Percentiles rank a stretch among this genome's conserved stretches.
Evolutionary conservation across 805 yeast species (phyloP).

Genomic region (Suhomyces emberorum): DNA sequence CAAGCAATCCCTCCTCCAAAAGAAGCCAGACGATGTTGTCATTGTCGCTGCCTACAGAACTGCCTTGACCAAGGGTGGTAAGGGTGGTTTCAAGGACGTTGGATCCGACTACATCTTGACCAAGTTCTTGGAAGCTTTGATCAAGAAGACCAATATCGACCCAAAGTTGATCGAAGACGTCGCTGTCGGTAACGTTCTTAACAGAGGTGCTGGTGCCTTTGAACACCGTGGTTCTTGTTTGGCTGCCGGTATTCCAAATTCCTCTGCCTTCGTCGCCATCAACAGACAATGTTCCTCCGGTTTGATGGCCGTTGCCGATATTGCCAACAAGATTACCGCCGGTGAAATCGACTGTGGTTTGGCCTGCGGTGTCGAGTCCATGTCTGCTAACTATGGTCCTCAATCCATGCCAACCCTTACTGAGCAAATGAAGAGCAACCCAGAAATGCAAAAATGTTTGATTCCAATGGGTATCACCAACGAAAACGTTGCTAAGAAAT

Average conservation of each 20-base stretch:
- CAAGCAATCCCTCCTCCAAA: constrained; percentile 44
- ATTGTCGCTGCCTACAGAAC: constrained; percentile 89
- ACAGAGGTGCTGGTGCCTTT: constrained; percentile 90
- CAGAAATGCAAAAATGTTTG: constrained; percentile 60
- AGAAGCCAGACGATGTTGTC: constrained; percentile 85
- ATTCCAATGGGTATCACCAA: constrained; percentile 97
- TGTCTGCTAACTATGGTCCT: constrained; percentile 89
- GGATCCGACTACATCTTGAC: constrained; percentile 75
- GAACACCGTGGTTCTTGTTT: constrained; percentile 91
- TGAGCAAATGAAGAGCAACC: constrained; percentile 30
- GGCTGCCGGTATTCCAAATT: constrained; percentile 86
- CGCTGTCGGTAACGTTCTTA: constrained; percentile 86
- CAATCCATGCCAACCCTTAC: constrained; percentile 56
- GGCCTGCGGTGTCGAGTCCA: constrained; percentile 91
- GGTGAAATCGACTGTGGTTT: constrained; percentile 92
- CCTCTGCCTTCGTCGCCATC: constrained; percentile 74
- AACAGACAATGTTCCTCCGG: constrained; percentile 97
- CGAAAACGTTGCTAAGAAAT: constrained; percentile 80
- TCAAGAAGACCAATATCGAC: constrained; percentile 52
- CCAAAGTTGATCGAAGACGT: constrained; percentile 69
- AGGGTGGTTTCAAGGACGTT: constrained; percentile 80
- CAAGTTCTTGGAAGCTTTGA: constrained; percentile 59
- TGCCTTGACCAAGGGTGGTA: constrained; percentile 83
- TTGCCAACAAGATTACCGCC: constrained; percentile 79
- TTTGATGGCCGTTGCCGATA: constrained; percentile 81